Percentiles rank a stretch among this genome's conserved stretches.
phyloP scores from a whole-genome alignment of 352 stramenopile genomes.

The Phytophthora quininea region DNA sequence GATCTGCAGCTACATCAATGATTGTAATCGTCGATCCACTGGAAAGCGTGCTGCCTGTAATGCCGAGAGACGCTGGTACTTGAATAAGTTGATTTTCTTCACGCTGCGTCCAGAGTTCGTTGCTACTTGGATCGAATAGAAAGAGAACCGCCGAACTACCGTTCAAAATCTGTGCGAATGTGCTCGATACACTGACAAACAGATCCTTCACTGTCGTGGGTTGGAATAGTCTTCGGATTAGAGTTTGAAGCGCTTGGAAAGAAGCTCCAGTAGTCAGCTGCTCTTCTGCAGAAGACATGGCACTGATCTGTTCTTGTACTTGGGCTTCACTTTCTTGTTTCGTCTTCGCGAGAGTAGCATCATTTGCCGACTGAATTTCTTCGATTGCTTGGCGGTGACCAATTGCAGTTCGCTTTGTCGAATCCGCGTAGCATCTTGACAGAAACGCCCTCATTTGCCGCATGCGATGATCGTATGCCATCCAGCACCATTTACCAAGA shows the following conservation, averaged over 20 bases:
- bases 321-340: constrained; percentile 19
- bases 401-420: constrained; percentile 8
- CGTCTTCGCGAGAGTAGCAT: constrained; percentile 10
- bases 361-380: constrained; percentile 18
- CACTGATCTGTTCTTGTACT: constrained; percentile 17
- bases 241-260: constrained; percentile 45
- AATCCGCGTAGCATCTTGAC: constrained; percentile 27
- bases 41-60: constrained; percentile 56
- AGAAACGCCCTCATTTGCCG: constrained; percentile 45
- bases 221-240: constrained; percentile 52
- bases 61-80: constrained; percentile 57
- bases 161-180: constrained; percentile 49
- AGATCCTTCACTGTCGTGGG: constrained; percentile 45
- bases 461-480: constrained; percentile 44
- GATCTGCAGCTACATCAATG: constrained; percentile 44
- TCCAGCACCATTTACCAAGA: constrained; percentile 57
- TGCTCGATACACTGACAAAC: constrained; percentile 42
- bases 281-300: constrained; percentile 27
- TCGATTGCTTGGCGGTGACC: constrained; percentile 17
- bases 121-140: constrained; percentile 60
- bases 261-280: constrained; percentile 27
- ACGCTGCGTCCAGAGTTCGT: constrained; percentile 73
- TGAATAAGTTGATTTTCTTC: constrained; percentile 52
- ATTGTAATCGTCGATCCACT: constrained; percentile 44
- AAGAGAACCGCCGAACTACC: constrained; percentile 59